Evolutionary conservation across 2,329 filamentous ascomycete species (phyloP).

Genomic region (Ophiostoma angusticollis): DNA sequence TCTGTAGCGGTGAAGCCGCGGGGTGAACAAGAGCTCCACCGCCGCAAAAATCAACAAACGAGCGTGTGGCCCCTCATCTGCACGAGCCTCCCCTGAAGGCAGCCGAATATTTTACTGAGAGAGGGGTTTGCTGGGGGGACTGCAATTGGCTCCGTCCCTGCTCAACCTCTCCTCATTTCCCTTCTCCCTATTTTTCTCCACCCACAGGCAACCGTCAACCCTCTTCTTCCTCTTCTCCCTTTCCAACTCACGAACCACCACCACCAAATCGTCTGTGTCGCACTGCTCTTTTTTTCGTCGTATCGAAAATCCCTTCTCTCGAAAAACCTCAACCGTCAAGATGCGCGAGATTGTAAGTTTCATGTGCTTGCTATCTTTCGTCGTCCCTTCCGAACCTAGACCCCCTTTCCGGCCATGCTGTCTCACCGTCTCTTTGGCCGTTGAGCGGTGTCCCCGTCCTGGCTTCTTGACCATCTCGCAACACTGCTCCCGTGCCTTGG

Average conservation of each 20-base stretch:
- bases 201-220: background rate
- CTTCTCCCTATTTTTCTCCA: conserved; percentile 2
- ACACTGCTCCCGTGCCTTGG: background rate
- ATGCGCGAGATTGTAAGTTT: conserved; percentile 64
- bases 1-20: background rate
- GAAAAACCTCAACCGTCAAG: conserved; percentile 28
- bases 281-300: conserved; percentile 2
- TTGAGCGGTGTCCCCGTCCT: background rate
- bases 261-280: background rate
- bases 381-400: background rate
- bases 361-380: background rate
- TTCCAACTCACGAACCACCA: background rate
- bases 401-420: background rate
- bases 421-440: conserved; percentile 5
- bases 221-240: background rate
- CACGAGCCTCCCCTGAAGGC: too few relatives aligned
- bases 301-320: conserved; percentile 3
- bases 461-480: background rate
- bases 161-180: background rate
- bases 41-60: too few relatives aligned
- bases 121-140: too few relatives aligned
- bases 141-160: conserved; percentile 2
- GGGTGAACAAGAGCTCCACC: too few relatives aligned
- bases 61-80: too few relatives aligned
- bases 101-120: background rate